These are phyloP conservation scores for Sugiyamaella castrensis DNA, from an alignment of 1,139 yeast species.

Conservation along the genomic window DNA sequence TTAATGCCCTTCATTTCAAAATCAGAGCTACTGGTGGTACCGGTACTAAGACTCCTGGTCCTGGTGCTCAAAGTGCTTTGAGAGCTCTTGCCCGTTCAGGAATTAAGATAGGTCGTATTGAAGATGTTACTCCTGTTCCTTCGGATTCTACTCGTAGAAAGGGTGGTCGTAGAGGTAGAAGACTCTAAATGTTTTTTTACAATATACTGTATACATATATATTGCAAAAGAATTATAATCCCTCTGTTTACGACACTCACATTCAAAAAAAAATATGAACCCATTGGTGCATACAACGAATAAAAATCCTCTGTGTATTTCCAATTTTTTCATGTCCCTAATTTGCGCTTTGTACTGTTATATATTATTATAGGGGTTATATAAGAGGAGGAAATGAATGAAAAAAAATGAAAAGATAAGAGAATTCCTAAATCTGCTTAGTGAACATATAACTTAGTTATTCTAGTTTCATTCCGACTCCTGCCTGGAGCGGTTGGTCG, in stretches of 20 bases:
- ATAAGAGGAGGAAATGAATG: neutral
- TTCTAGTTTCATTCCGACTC: too few relatives aligned
- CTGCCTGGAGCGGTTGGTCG: too few relatives aligned
- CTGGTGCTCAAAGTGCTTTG: conserved; percentile 99
- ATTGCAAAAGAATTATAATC: neutral
- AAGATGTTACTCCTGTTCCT: conserved; percentile 99
- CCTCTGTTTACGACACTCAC: too few relatives aligned
- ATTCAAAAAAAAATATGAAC: neutral
- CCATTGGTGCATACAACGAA: too few relatives aligned
- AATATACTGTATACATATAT: neutral
- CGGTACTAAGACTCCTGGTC: conserved; percentile 99
- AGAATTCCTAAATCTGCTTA: neutral
- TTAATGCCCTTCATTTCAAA: conserved; percentile 99
- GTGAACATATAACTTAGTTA: too few relatives aligned
- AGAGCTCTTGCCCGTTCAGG: conserved; percentile 99
- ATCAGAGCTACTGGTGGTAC: conserved; percentile 99
- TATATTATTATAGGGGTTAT: neutral
- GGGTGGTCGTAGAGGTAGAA: conserved; percentile 99
- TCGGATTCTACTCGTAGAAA: conserved; percentile 99
- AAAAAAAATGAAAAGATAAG: neutral
- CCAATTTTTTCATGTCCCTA: neutral
- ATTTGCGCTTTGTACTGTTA: neutral
- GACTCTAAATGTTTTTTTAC: conserved; percentile 53
- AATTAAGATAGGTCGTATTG: conserved; percentile 99
- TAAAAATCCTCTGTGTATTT: neutral